These are phyloP conservation scores for Tulasnella sp. DNA, from an alignment of 768 basidiomycete species.

Conservation along the genomic window DNA sequence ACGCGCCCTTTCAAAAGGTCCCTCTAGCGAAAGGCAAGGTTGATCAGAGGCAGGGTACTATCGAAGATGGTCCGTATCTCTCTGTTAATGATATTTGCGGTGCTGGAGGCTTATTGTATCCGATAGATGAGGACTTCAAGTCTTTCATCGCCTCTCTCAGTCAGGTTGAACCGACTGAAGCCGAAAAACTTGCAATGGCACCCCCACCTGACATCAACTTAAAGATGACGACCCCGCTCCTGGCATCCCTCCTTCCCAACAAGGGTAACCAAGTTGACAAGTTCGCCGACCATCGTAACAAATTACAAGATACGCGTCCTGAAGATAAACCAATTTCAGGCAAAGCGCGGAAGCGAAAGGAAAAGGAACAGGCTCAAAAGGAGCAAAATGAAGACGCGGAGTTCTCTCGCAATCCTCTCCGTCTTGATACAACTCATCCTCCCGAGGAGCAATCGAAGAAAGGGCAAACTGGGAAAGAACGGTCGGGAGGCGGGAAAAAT, in stretches of 20 bases:
- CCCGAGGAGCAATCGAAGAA: slow-evolving; percentile 11
- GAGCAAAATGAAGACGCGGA: background rate
- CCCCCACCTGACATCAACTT: slow-evolving; percentile 20
- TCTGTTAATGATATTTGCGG: background rate
- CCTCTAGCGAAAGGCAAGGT: slow-evolving; percentile 66
- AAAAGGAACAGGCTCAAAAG: slow-evolving; percentile 29
- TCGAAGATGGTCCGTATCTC: slow-evolving; percentile 64
- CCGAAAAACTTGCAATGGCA: slow-evolving; percentile 44
- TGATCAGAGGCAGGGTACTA: slow-evolving; percentile 76
- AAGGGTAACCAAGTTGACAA: slow-evolving; percentile 65
- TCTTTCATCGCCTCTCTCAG: slow-evolving; percentile 70
- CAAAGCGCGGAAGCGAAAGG: slow-evolving; percentile 36
- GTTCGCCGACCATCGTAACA: slow-evolving; percentile 61
- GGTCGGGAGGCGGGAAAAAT: background rate
- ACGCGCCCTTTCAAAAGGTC: slow-evolving; percentile 83
- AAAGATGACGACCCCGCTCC: slow-evolving; percentile 78
- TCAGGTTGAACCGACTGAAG: slow-evolving; percentile 43
- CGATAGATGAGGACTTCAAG: slow-evolving; percentile 68
- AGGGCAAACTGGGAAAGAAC: slow-evolving; percentile 20
- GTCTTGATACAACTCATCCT: background rate
- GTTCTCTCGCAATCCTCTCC: slow-evolving; percentile 12
- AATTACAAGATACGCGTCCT: slow-evolving; percentile 46
- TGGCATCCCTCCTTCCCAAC: slow-evolving; percentile 87
- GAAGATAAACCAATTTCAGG: background rate
- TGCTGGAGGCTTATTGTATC: background rate